These are phyloP conservation scores for Fusarium neocosmosporiellum DNA, from an alignment of 2,329 filamentous ascomycete species.

Conservation along the genomic window DNA sequence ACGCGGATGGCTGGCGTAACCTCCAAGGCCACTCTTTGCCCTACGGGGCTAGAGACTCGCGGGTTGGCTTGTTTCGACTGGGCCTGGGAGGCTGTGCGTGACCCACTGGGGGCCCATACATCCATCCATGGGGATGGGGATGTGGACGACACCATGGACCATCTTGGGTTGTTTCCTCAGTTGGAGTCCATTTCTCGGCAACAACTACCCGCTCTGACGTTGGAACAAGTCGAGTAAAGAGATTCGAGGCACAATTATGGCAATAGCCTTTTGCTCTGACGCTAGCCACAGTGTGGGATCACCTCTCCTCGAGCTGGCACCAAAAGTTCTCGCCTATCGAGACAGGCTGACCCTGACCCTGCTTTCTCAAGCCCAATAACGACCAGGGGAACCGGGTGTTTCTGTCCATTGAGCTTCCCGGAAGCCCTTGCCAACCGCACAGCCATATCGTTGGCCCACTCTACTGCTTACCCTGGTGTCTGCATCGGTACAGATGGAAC, in stretches of 20 bases:
- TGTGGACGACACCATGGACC: not conserved
- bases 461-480: slow-evolving; percentile 28
- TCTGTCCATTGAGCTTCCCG: slow-evolving; percentile 50
- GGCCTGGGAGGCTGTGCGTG: not conserved
- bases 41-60: not conserved
- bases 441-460: slow-evolving; percentile 39
- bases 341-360: not conserved
- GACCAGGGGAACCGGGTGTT: slow-evolving; percentile 8
- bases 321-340: not conserved
- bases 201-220: not conserved
- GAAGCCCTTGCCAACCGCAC: slow-evolving; percentile 43
- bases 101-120: not conserved
- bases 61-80: not conserved
- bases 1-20: not conserved
- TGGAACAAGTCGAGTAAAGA: not conserved
- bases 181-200: not conserved
- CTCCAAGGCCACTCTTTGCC: not conserved
- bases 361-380: not conserved
- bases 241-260: not conserved
- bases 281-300: not conserved
- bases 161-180: not conserved
- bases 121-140: not conserved
- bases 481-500: not conserved
- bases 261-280: not conserved
- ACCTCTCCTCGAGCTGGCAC: not conserved